A percentile compares a stretch with the other conserved stretches of the same genome.
Evolutionary conservation across 352 stramenopile species (phyloP).

Genomic region (Thalassiosira delicatula): DNA sequence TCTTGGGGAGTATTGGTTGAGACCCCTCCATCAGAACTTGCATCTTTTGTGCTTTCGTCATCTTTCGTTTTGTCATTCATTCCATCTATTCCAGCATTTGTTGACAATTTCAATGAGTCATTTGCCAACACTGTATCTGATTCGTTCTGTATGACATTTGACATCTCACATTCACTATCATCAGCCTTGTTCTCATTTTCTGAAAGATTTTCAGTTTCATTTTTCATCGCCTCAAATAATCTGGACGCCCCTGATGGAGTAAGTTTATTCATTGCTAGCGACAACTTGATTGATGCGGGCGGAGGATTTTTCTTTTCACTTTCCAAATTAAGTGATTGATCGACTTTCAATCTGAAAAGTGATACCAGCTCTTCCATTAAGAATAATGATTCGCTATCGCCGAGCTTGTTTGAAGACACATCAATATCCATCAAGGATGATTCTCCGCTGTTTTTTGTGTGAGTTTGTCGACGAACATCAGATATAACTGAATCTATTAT

Average conservation of each 20-base stretch:
- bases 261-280: constrained; percentile 62
- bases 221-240: too few relatives aligned
- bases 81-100: constrained; percentile 19
- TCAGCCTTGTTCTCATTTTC: constrained; percentile 7
- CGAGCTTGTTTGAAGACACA: constrained; percentile 46
- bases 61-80: constrained; percentile 9
- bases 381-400: constrained; percentile 30
- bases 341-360: constrained; percentile 24
- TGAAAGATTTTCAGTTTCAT: constrained; percentile 52
- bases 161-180: too few relatives aligned
- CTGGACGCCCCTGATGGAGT: constrained; percentile 56
- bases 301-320: background rate
- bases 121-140: constrained; percentile 17
- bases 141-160: constrained; percentile 16
- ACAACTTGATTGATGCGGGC: constrained; percentile 33
- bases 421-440: constrained; percentile 50
- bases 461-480: constrained; percentile 17
- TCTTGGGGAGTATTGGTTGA: constrained; percentile 14
- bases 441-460: constrained; percentile 13
- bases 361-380: constrained; percentile 39
- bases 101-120: constrained; percentile 1
- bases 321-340: constrained; percentile 8
- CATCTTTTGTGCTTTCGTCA: constrained; percentile 22
- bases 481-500: constrained; percentile 33
- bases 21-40: background rate